phyloP scores from a whole-genome alignment of 1,139 yeast species.

The Trichomonascaceae sp. region DNA sequence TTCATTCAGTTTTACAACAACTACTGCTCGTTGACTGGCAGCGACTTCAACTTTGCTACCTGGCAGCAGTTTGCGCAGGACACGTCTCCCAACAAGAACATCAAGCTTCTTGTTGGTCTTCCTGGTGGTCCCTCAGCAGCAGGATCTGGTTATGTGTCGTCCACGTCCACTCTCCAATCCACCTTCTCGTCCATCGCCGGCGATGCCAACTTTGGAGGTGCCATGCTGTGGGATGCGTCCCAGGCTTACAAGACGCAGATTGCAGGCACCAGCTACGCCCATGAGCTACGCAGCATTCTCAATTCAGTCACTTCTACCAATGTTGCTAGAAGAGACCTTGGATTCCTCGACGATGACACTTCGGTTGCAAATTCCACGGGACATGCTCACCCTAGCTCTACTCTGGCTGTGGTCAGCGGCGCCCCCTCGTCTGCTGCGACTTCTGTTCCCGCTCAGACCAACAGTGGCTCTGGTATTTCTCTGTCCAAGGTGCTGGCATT shows the following conservation, averaged over 20 bases:
- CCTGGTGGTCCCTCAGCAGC: conserved; percentile 65
- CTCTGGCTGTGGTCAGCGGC: too few species aligned
- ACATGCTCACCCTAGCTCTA: too few species aligned
- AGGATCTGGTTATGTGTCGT: conserved; percentile 41
- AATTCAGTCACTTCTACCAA: too few species aligned
- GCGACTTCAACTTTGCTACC: conserved; percentile 64
- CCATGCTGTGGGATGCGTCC: conserved; percentile 87
- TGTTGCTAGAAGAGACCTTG: too few species aligned
- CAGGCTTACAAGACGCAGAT: conserved; percentile 46
- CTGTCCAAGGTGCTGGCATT: too few species aligned
- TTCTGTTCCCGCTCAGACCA: too few species aligned
- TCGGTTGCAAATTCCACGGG: too few species aligned
- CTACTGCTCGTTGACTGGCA: conserved; percentile 38
- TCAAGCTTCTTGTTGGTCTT: conserved; percentile 52
- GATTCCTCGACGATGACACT: too few species aligned
- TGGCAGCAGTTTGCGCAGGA: conserved; percentile 59
- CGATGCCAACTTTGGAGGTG: conserved; percentile 57
- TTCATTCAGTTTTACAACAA: conserved; percentile 92
- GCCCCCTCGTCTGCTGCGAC: too few species aligned
- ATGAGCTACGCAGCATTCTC: conserved; percentile 10
- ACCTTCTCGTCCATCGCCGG: conserved; percentile 2
- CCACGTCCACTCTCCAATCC: conserved; percentile 9
- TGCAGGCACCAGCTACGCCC: conserved; percentile 33
- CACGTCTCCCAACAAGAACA: conserved; percentile 44
- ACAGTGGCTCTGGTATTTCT: too few species aligned